Evolutionary conservation across 192 early-diverging fungal species (phyloP), one percentile per base, ranked within the genome.

Genomic region (Dimargaris verticillata): DNA sequence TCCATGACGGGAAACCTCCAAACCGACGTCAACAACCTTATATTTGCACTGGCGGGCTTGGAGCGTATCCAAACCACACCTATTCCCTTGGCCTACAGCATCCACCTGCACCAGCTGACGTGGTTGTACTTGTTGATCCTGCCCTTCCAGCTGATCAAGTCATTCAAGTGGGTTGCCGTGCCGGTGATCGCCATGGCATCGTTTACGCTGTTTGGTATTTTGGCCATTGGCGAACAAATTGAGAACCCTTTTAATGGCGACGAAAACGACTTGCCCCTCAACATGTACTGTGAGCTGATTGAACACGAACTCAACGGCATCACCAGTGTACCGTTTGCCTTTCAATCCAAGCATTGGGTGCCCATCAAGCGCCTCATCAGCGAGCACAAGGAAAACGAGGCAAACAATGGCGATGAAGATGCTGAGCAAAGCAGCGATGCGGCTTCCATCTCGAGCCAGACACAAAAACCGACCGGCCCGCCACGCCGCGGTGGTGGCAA

Each of bases 161-260:
- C 69, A 17, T 61, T 76, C n/a, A 47, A 60, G 22, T 92, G 85
- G 85, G 73, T 72, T 60, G 77, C 80, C 33, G 79, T 88, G 46
- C 79, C 85, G 14, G 64, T 82, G 17, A 68, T 81, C 44, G 64
- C 75, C 41, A 61, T 92, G 3, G 75, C 81, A 28, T 65, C 78
- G 1, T 88, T 89, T 66, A 78, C 70, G 2, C 70, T 89, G 63
- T 79, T 88, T 53, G 90, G 90, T 64, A 83, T 89, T 64, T 83
- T 88, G 62, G 76, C 74, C 43, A 90, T 90, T 65, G 86, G 84
- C 49, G 68, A 72, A 12, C 83, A 90, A 73, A 88, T 92, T 57
- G 88, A 92, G 66, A 89, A 92, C 69, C 89, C 89, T 22, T 88
- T 85, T 65, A 80, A 82, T 29, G 71, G 73, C 61, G 82, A 86